These are phyloP conservation scores for Termitomyces sp. DNA, from an alignment of 768 basidiomycete species.

Conservation along the genomic window DNA sequence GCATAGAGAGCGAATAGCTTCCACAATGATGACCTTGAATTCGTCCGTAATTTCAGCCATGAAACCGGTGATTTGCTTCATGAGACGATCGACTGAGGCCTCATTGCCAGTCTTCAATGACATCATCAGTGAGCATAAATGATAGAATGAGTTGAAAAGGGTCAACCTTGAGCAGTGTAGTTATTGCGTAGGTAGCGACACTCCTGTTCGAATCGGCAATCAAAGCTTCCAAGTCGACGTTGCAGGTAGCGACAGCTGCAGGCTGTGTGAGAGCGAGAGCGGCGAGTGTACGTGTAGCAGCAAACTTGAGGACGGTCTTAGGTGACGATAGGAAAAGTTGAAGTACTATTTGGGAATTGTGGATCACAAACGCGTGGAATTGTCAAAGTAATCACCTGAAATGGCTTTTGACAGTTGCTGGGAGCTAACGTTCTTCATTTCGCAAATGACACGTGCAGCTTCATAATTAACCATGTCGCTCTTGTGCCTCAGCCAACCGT, in stretches of 20 bases:
- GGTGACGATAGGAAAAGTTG: slow-evolving; percentile 96
- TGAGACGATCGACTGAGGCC: slow-evolving; percentile 95
- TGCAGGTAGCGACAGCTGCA: slow-evolving; percentile 82
- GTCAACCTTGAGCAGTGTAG: slow-evolving; percentile 88
- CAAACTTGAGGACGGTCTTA: slow-evolving; percentile 93
- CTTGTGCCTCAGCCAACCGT: slow-evolving; percentile 95
- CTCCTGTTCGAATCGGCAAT: slow-evolving; percentile 95
- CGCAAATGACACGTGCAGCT: slow-evolving; percentile 95
- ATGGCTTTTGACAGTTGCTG: slow-evolving; percentile 84
- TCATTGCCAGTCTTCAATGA: slow-evolving; percentile 92
- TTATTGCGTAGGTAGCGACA: slow-evolving; percentile 98
- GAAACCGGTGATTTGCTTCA: slow-evolving; percentile 99
- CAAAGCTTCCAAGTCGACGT: slow-evolving; percentile 93
- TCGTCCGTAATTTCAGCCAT: slow-evolving; percentile 99
- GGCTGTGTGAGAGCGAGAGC: slow-evolving; percentile 85
- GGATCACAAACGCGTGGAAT: not conserved
- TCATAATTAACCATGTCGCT: slow-evolving; percentile 99
- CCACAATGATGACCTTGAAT: slow-evolving; percentile 99
- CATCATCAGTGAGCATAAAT: slow-evolving; percentile 2
- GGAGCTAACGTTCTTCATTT: slow-evolving; percentile 81
- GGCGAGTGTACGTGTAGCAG: slow-evolving; percentile 93
- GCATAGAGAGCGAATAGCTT: slow-evolving; percentile 96
- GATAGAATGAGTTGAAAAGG: not conserved
- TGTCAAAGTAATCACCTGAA: slow-evolving; percentile 56
- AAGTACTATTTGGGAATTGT: slow-evolving; percentile 50